Base-by-base conservation (phyloP, 108 stramenopile genomes). In the Pseudonitzschia delicatissima region DNA sequence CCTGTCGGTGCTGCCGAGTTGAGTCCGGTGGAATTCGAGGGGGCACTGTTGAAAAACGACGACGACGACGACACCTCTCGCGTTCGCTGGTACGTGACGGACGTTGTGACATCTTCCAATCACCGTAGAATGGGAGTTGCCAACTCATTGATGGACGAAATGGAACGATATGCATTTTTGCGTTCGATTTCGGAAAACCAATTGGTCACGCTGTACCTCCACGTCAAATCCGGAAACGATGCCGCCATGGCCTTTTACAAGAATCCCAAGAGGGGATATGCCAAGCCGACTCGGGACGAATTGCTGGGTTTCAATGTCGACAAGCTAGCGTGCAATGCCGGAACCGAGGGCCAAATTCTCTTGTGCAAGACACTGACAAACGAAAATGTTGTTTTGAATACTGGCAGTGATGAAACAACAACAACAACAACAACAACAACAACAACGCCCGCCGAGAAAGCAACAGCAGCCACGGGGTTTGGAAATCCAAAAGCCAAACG, bases 1-100 rank as follows among this genome's bases (percentile, higher is more conserved):
- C 49, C 62, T 31, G 79, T 81, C 12, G 84, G 85, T 40, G 76
- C 85, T 13, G 85, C 85, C 35, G 85, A 86, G 50, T 74, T 86
- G 40, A 86, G 81, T 59, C 82, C 82, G 11, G 71, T 82, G 35
- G 85, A 86, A 59, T 51, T 82, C 8, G 53, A 72, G 21, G 70
- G 55, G 47, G 62, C 61, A 5, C 7, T 76, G 25, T 23, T 35
- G 9, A 13, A 33, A 8, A 25, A 42, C 4, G 26, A 0, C 4
- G 1, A 49, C 6, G 48, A 4, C 0, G 31, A 31, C 0, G 53
- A 55, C 13, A 12, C 11, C n/a, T n/a, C 8, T 1, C 33, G 31
- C 17, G 32, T 33, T 8, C 6, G 17, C 4, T 57, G 81, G 57
- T 86, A 86, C 52, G 79, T 80, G 13, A 86, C 85, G 9, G 85